Conservation (phyloP, 2,329 filamentous ascomycete species). For the Orbilia brochopaga region DNA sequence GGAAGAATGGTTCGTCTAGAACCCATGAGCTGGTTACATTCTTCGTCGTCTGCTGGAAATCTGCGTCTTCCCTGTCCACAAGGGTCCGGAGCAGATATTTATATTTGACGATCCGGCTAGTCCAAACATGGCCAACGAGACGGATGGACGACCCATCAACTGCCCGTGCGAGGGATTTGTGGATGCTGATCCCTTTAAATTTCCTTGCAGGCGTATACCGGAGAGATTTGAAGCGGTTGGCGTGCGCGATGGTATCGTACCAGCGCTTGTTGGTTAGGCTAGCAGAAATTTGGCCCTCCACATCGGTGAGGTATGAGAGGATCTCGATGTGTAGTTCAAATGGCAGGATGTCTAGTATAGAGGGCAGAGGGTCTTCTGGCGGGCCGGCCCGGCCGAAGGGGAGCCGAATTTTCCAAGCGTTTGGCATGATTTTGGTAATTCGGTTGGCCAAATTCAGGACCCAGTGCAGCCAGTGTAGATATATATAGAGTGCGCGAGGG, state of each 20-base stretch:
- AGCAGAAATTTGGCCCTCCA: not conserved
- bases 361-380: too few relatives aligned
- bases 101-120: not conserved
- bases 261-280: not conserved
- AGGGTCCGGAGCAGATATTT: not conserved
- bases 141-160: not conserved
- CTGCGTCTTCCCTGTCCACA: not conserved
- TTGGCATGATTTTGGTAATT: too few relatives aligned
- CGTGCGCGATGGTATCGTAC: not conserved
- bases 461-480: too few relatives aligned
- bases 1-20: not conserved
- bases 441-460: too few relatives aligned
- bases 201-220: not conserved
- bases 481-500: too few relatives aligned
- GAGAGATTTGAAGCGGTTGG: not conserved
- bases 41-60: not conserved
- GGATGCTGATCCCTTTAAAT: not conserved
- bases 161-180: not conserved
- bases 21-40: not conserved
- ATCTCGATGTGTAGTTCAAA: constrained; percentile 8
- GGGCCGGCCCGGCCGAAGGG: not conserved
- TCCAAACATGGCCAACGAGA: not conserved
- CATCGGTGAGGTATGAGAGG: not conserved
- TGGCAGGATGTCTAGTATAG: not conserved
- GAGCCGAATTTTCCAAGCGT: not conserved